Base-by-base conservation (phyloP, 2,329 filamentous ascomycete species). In the Kalaharituber pfeilii region DNA sequence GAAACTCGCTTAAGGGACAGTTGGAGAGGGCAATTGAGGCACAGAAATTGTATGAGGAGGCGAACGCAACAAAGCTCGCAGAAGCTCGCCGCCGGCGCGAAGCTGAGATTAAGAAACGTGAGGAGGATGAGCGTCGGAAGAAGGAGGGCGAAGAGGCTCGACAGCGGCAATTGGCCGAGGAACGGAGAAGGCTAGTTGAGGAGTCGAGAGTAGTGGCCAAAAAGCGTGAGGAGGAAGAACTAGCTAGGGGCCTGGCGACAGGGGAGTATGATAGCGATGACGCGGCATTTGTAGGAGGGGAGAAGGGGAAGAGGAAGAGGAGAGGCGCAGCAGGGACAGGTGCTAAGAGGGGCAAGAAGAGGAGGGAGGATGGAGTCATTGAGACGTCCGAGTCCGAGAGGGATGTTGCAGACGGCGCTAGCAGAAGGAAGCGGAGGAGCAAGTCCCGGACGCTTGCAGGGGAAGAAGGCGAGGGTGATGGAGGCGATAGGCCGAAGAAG, bases 1-100 rank as follows among this genome's bases (percentile, higher is more conserved):
- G 84, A 57, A 94, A 95, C 67, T 98, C 93, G 1, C 86, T 94
- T 71, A 82, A 85, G 60, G 87, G 86, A 64, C 89, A 98, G 67
- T 77, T 98, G 11, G 86, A 93, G 64, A 81, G 87, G 63, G 83
- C 85, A 3, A 78, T 89, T 49, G 81, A 86, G 60, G 82, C 79
- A 61, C 91, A 98, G 67, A 82, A 79, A 59, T 85, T 93, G 59
- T 96, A 94, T 68, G 91, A 98, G 67, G 82, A 87, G 63, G 86
- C 85, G 72, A 95, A 96, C 66, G 86, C 87, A 30, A 80, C 84
- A 63, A 93, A 91, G 68, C 77, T 96, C 2, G 78, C 83, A 58
- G 81, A 86, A 52, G 88, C 91, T 6, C 77, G 84, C 30, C 79
- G 84, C 63, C 77, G 80, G 57, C 82, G 89, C 52, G 84, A 96